Percentiles rank a stretch among this genome's conserved stretches.
Conservation (phyloP, 1,284 basidiomycete species). For the Fistulinella cinereoalba region DNA sequence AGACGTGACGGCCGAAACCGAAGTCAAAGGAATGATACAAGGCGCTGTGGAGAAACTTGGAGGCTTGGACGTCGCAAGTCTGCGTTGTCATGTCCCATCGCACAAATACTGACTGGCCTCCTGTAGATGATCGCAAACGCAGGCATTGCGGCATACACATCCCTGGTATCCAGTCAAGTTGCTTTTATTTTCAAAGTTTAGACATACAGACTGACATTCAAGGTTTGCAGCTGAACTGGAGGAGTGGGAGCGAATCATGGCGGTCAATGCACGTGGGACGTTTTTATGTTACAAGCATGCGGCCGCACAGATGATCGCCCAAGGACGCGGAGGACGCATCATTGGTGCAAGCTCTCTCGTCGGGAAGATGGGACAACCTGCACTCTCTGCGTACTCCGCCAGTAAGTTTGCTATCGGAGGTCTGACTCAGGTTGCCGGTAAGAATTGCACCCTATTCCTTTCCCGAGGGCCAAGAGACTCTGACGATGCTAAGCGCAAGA, state of each 20-base stretch:
- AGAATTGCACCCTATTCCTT: too few species aligned
- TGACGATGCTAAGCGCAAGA: conserved; percentile 15
- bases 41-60: conserved; percentile 1
- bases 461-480: too few species aligned
- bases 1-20: conserved; percentile 1
- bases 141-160: neutral
- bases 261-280: conserved; percentile 28
- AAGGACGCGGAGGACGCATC: conserved; percentile 37
- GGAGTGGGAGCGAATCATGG: conserved; percentile 21
- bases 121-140: conserved; percentile 16
- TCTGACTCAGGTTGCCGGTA: conserved; percentile 26
- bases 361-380: conserved; percentile 16
- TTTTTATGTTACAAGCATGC: conserved; percentile 35
- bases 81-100: neutral
- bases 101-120: too few species aligned
- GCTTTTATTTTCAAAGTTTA: fast-evolving
- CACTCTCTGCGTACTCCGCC: conserved; percentile 16
- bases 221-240: conserved; percentile 14
- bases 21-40: conserved; percentile 11
- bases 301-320: conserved; percentile 34
- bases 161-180: conserved; percentile 1
- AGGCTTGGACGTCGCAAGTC: conserved; percentile 10
- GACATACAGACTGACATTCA: neutral
- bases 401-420: conserved; percentile 35
- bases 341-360: conserved; percentile 31